These are phyloP conservation scores for Paecilomyces sp. DNA, from an alignment of 2,329 filamentous ascomycete genomes.

Conservation along the genomic window DNA sequence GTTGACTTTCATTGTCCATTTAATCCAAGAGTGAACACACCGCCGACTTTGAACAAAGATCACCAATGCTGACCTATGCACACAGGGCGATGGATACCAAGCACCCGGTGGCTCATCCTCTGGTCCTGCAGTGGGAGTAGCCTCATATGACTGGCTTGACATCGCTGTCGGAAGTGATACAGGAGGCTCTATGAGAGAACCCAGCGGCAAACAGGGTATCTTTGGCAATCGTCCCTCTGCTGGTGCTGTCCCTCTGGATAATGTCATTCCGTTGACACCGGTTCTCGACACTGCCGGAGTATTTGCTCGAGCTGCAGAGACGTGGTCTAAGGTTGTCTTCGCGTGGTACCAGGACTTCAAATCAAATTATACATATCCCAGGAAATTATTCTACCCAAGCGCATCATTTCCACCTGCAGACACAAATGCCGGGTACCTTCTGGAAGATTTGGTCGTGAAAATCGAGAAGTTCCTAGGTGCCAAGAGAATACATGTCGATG, in stretches of 20 bases:
- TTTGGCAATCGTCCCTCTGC: slow-evolving; percentile 20
- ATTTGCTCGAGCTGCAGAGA: slow-evolving; percentile 18
- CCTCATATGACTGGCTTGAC: slow-evolving; percentile 38
- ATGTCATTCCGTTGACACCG: slow-evolving; percentile 18
- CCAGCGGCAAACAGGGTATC: slow-evolving; percentile 18
- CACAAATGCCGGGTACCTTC: slow-evolving; percentile 16
- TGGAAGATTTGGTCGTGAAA: slow-evolving; percentile 14
- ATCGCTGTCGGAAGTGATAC: slow-evolving; percentile 42
- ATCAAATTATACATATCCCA: slow-evolving; percentile 13
- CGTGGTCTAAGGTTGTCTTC: slow-evolving; percentile 11
- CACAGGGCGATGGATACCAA: slow-evolving; percentile 30
- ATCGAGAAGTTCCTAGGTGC: slow-evolving; percentile 18
- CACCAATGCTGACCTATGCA: background rate
- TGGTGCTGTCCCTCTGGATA: slow-evolving; percentile 11
- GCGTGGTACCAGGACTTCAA: slow-evolving; percentile 13
- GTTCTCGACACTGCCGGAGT: slow-evolving; percentile 22
- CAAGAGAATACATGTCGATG: slow-evolving; percentile 18
- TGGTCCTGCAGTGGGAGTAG: slow-evolving; percentile 20
- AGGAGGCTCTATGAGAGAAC: slow-evolving; percentile 22
- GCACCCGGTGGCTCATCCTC: slow-evolving; percentile 16
- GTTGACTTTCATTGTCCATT: slow-evolving; percentile 33
- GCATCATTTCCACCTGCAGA: slow-evolving; percentile 7
- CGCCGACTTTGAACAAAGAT: slow-evolving; percentile 13
- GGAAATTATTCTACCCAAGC: slow-evolving; percentile 8
- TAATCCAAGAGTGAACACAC: slow-evolving; percentile 18